Percentiles rank a stretch among this genome's conserved stretches.
Conservation (phyloP, 176 grass and related monocot genomes). For the Carex parvula region DNA sequence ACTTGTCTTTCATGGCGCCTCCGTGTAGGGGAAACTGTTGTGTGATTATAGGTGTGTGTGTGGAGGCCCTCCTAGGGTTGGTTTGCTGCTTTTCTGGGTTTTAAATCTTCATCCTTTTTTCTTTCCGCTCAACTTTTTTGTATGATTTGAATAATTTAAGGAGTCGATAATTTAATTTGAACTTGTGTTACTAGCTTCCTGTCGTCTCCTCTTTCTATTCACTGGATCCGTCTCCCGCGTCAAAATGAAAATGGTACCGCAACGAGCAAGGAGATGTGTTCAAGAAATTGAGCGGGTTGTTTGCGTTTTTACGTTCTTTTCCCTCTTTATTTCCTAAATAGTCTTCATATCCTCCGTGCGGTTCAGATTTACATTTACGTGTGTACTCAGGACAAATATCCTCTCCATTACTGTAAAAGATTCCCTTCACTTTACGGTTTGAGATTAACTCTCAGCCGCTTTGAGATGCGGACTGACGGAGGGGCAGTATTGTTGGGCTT, state of each 20-base stretch:
- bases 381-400: no score
- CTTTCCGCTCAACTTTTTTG: background rate
- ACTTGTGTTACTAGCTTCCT: background rate
- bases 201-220: background rate
- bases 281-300: slow-evolving; percentile 17
- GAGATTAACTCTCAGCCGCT: no score
- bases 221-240: background rate
- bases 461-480: no score
- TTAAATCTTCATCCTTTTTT: background rate
- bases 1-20: slow-evolving; percentile 15
- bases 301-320: background rate
- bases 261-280: background rate
- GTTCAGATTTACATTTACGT: background rate
- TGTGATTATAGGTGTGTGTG: background rate
- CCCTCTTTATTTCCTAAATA: background rate
- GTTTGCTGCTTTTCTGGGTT: background rate
- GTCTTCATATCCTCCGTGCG: background rate
- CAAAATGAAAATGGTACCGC: slow-evolving; percentile 17
- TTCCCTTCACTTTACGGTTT: no score
- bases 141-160: slow-evolving; percentile 7
- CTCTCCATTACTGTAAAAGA: no score
- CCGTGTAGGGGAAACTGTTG: background rate
- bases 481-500: no score
- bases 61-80: slow-evolving; percentile 32
- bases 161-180: background rate